phyloP scores from a whole-genome alignment of 208 protist genomes.

The Leishmania lainsoni region DNA sequence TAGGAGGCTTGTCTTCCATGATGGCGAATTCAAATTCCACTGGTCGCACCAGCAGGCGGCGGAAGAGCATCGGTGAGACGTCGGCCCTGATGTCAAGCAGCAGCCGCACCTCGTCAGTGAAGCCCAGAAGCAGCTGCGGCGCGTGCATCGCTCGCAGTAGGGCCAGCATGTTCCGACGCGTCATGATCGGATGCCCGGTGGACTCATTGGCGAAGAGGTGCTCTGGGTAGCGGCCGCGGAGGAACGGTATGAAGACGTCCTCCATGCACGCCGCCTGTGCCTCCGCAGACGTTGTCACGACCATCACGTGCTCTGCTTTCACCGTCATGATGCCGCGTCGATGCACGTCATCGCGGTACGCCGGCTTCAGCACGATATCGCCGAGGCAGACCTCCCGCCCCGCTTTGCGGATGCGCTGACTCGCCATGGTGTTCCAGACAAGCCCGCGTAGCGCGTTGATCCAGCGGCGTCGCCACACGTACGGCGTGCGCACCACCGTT shows the following conservation, averaged over 20 bases:
- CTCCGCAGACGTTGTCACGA: conserved; percentile 49
- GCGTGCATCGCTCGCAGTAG: conserved; percentile 67
- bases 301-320: conserved; percentile 80
- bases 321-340: conserved; percentile 62
- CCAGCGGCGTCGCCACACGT: conserved; percentile 80
- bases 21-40: conserved; percentile 65
- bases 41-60: conserved; percentile 72
- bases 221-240: conserved; percentile 69
- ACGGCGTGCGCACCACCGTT: conserved; percentile 64
- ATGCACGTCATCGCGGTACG: conserved; percentile 63
- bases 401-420: conserved; percentile 47
- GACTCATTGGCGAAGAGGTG: conserved; percentile 56
- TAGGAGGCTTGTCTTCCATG: conserved; percentile 74
- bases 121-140: conserved; percentile 67
- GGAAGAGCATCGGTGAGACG: conserved; percentile 64
- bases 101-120: conserved; percentile 47
- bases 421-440: conserved; percentile 88
- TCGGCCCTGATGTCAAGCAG: conserved; percentile 75
- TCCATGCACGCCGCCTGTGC: conserved; percentile 57
- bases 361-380: conserved; percentile 70
- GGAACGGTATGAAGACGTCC: conserved; percentile 85
- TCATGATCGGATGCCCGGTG: conserved; percentile 79
- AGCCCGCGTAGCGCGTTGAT: conserved; percentile 71
- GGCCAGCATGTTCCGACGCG: conserved; percentile 53
- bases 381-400: conserved; percentile 56